Evolutionary conservation across 768 basidiomycete genomes (phyloP).

Genomic region (Candolleomyces eurysporus): DNA sequence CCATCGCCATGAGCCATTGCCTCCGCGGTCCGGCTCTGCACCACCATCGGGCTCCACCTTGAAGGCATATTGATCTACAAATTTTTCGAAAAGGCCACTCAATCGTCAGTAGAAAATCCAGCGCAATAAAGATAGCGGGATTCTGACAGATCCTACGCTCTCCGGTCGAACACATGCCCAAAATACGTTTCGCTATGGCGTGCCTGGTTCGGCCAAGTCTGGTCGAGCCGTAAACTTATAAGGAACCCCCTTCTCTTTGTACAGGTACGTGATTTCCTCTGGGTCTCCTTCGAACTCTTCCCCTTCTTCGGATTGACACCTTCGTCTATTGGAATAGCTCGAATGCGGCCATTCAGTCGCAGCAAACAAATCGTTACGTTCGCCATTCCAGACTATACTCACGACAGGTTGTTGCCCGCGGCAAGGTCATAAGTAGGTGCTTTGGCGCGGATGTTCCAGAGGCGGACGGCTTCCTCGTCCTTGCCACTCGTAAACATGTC

Average conservation of each 20-base stretch:
- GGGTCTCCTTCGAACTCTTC: slow-evolving; percentile 18
- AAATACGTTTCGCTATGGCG: slow-evolving; percentile 24
- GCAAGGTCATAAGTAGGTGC: slow-evolving; percentile 38
- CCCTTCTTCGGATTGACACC: slow-evolving; percentile 1
- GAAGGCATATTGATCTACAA: no score
- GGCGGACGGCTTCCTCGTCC: slow-evolving; percentile 29
- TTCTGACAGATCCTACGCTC: no score
- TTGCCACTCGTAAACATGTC: slow-evolving; percentile 30
- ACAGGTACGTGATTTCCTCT: slow-evolving; percentile 16
- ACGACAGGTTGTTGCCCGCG: slow-evolving; percentile 43
- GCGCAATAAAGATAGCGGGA: no score
- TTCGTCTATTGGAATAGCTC: slow-evolving; percentile 10
- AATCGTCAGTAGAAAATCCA: no score
- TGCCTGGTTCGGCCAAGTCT: slow-evolving; percentile 28
- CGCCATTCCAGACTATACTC: slow-evolving; percentile 32
- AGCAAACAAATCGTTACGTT: slow-evolving; percentile 29
- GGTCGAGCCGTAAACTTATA: slow-evolving; percentile 8
- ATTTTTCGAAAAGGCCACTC: no score
- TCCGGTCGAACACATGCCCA: slow-evolving; percentile 30
- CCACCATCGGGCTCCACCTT: no score
- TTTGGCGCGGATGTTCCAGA: slow-evolving; percentile 41
- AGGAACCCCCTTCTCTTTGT: slow-evolving; percentile 6
- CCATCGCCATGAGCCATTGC: no score
- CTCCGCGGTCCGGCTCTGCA: no score
- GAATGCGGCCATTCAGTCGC: slow-evolving; percentile 28